phyloP scores from a whole-genome alignment of 495 filamentous ascomycete genomes.

The Oleoguttula mirabilis region DNA sequence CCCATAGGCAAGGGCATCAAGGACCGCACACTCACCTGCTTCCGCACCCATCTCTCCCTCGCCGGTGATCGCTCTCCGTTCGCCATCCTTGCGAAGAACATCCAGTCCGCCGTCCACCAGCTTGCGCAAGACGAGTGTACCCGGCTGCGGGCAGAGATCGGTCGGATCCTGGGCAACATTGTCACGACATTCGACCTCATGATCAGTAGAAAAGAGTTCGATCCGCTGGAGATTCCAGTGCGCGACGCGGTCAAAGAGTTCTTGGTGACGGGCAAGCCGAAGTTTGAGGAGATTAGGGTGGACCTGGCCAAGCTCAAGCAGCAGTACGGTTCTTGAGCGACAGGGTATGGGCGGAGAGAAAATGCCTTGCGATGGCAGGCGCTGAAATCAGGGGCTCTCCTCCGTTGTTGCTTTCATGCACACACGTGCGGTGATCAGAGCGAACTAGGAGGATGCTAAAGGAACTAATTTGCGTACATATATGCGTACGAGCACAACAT shows the following conservation, averaged over 20 bases:
- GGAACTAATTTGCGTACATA: too few relatives aligned
- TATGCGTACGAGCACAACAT: too few relatives aligned
- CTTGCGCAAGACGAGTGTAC: background rate
- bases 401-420: too few relatives aligned
- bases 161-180: background rate
- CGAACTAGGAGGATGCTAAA: too few relatives aligned
- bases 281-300: background rate
- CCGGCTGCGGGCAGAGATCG: background rate
- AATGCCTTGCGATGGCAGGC: too few relatives aligned
- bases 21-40: background rate
- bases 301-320: background rate
- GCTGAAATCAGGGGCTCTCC: too few relatives aligned
- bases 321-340: background rate
- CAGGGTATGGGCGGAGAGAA: too few relatives aligned
- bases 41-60: background rate
- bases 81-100: background rate
- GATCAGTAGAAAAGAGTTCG: background rate
- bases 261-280: background rate
- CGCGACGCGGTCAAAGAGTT: background rate
- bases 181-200: background rate
- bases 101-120: background rate
- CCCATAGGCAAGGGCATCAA: background rate
- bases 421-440: too few relatives aligned
- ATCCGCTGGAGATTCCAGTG: background rate
- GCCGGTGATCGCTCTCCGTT: constrained; percentile 2